Percentiles rank a stretch among this genome's conserved stretches.
phyloP scores from a whole-genome alignment of 352 stramenopile species.

The Phytophthora parvispora region DNA sequence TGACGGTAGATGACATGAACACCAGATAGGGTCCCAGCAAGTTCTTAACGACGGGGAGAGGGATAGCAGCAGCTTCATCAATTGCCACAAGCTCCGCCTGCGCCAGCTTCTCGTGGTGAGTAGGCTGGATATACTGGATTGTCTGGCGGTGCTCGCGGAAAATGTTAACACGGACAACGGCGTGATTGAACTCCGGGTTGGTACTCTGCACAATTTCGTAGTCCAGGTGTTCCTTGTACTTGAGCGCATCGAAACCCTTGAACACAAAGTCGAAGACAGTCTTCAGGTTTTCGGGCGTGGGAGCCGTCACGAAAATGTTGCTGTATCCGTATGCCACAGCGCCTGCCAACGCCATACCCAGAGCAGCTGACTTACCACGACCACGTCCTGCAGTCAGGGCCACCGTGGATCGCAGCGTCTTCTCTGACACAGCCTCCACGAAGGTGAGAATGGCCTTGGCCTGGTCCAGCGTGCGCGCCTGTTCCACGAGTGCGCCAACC shows the following conservation, averaged over 20 bases:
- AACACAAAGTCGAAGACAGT: constrained; percentile 99
- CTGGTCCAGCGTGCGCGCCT: constrained; percentile 97
- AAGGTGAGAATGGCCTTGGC: constrained; percentile 98
- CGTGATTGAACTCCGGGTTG: constrained; percentile 87
- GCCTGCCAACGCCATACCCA: constrained; percentile 93
- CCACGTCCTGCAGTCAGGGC: constrained; percentile 94
- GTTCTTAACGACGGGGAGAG: constrained; percentile 97
- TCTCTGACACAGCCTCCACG: constrained; percentile 98
- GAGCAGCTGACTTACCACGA: constrained; percentile 98
- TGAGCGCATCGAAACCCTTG: constrained; percentile 94
- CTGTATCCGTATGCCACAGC: constrained; percentile 92
- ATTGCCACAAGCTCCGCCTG: constrained; percentile 99
- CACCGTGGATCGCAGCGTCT: constrained; percentile 95
- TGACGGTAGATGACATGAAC: constrained; percentile 99
- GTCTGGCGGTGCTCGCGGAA: constrained; percentile 98
- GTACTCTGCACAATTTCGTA: constrained; percentile 95
- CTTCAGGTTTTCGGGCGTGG: constrained; percentile 98
- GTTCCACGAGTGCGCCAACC: constrained; percentile 95
- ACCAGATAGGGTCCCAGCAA: constrained; percentile 98
- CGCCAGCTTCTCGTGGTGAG: constrained; percentile 97
- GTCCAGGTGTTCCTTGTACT: constrained; percentile 98
- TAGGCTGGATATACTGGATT: constrained; percentile 98
- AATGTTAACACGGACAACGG: constrained; percentile 97
- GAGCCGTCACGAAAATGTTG: constrained; percentile 98
- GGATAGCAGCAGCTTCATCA: constrained; percentile 99